Base-by-base conservation (phyloP, 2,329 filamentous ascomycete species). In the Fusarium concolor region DNA sequence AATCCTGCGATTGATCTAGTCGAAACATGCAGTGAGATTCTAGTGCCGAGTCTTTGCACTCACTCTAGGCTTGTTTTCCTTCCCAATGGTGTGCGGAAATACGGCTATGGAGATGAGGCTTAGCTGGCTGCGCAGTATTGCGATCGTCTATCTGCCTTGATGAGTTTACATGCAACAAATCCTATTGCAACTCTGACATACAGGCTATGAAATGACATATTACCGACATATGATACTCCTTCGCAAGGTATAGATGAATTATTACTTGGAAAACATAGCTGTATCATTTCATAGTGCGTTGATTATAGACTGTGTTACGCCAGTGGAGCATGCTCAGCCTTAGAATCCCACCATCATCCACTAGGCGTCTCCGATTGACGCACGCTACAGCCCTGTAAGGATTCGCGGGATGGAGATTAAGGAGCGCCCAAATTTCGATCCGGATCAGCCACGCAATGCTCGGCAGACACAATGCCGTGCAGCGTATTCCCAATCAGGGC, bases 351-450 rank as follows among this genome's bases (percentile, higher is more conserved):
- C 15, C 4, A 43, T 29, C 18, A 42, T 15, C 35, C 43, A 20
- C 28, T 37, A 28, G 17, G 3, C 29, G 51, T 10, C 22, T 31
- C 42, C 41, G 29, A 47, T 47, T 12, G 20, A 17, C 50, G 41
- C 41, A 54, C 39, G 20, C 15, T 9, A 11, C 20, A 55, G 44
- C 52, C 44, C 26, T 39, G 33, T 10, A 29, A 50, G 52, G 52
- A 55, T 39, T 39, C 12, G 43, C n/a, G 39, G 52, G 50, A 53
- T 54, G 51, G 52, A 55, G 44, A 55, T 55, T 55, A 50, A 55
- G 52, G 42, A 18, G 22, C n/a, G 6, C 17, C 12, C 2, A n/a
- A 46, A 35, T 20, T 3, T 10, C 20, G n/a, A 46, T 26, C 26
- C 24, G 7, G 20, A 18, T 15, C 1, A 7, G 33, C 26, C 33